Conservation (phyloP, 495 filamentous ascomycete species). For the Terfezia claveryi region DNA sequence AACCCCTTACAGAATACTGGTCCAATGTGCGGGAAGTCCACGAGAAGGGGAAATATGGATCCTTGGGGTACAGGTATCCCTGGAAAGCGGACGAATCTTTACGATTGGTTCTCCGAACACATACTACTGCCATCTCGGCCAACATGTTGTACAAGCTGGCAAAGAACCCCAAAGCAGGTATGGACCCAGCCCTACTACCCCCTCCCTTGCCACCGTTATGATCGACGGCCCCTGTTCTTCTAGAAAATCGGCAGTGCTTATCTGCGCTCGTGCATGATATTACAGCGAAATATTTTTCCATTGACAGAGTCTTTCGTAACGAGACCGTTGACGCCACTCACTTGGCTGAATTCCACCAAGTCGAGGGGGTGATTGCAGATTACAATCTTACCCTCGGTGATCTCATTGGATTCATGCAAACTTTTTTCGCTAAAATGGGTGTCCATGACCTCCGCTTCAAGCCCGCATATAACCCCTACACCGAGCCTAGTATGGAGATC, state of each 20-base stretch:
- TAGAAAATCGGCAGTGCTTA: background rate
- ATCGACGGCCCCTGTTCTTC: background rate
- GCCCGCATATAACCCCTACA: slow-evolving; percentile 95
- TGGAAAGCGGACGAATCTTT: slow-evolving; percentile 79
- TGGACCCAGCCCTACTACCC: background rate
- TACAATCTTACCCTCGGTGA: slow-evolving; percentile 77
- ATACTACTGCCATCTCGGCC: slow-evolving; percentile 79
- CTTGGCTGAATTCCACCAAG: slow-evolving; percentile 93
- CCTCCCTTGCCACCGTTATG: background rate
- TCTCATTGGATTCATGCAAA: slow-evolving; percentile 86
- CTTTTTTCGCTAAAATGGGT: slow-evolving; percentile 93
- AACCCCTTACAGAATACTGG: slow-evolving; percentile 69
- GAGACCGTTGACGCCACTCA: slow-evolving; percentile 94
- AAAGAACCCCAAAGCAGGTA: slow-evolving; percentile 32
- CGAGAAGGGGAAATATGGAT: slow-evolving; percentile 67
- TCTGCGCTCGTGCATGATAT: background rate
- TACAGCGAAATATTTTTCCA: slow-evolving; percentile 85
- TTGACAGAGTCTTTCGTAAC: slow-evolving; percentile 91
- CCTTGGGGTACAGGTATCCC: slow-evolving; percentile 84
- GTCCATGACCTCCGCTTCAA: slow-evolving; percentile 77
- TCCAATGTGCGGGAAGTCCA: slow-evolving; percentile 68
- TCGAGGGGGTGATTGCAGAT: slow-evolving; percentile 95
- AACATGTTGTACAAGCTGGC: slow-evolving; percentile 80
- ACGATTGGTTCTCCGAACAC: slow-evolving; percentile 76
- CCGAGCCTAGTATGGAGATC: slow-evolving; percentile 94